Percentiles rank a stretch among this genome's conserved stretches.
Conservation (phyloP, 805 yeast species). For the Debaryomyces castellii region DNA sequence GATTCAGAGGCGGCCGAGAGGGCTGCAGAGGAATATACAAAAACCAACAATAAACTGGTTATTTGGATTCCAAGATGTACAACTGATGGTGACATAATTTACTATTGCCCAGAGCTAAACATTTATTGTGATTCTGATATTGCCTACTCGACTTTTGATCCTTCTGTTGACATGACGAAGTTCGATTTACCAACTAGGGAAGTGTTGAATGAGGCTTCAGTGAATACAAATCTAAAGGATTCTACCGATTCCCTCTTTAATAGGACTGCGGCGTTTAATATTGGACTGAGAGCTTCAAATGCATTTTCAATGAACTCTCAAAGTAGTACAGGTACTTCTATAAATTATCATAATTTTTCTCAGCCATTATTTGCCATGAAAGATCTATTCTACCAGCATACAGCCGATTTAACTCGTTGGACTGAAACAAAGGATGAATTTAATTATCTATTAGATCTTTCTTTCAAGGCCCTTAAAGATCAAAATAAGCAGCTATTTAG, state of each 20-base stretch:
- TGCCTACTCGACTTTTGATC: conserved; percentile 45
- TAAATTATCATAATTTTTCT: conserved; percentile 40
- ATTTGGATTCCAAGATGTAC: conserved; percentile 65
- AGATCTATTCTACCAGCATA: conserved; percentile 55
- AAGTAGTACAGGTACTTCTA: conserved; percentile 20
- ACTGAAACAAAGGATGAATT: conserved; percentile 50
- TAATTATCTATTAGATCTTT: conserved; percentile 45
- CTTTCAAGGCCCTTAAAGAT: conserved; percentile 51
- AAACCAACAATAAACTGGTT: conserved; percentile 17
- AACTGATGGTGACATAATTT: conserved; percentile 53
- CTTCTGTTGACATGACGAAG: conserved; percentile 18
- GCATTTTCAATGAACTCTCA: conserved; percentile 29
- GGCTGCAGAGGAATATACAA: conserved; percentile 21
- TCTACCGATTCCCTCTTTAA: conserved; percentile 6
- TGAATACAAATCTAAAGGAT: conserved; percentile 9
- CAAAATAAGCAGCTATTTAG: conserved; percentile 52
- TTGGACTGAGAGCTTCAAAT: conserved; percentile 37
- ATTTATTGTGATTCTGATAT: conserved; percentile 52
- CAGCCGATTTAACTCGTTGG: conserved; percentile 63
- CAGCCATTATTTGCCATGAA: conserved; percentile 42
- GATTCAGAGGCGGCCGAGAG: conserved; percentile 29
- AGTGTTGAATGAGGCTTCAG: conserved; percentile 18
- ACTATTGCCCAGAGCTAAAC: conserved; percentile 59
- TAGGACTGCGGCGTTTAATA: conserved; percentile 22
- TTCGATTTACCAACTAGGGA: conserved; percentile 26